Evolutionary conservation across 2,329 filamentous ascomycete genomes (phyloP), one percentile per base, ranked within the genome.

Genomic region (Curvularia hawaiiensis): DNA sequence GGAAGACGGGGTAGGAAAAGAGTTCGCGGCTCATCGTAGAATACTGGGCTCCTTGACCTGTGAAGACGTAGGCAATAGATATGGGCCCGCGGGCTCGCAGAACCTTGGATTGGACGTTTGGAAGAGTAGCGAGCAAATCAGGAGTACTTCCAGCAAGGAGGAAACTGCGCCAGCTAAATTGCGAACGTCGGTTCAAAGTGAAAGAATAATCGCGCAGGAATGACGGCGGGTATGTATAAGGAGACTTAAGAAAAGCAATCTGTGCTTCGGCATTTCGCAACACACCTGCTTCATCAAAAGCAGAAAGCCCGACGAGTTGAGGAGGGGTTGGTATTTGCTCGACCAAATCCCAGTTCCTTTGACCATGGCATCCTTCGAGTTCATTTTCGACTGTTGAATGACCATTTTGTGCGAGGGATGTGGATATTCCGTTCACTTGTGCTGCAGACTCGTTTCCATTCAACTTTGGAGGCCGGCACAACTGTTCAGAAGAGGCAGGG

Each of bases 21-120:
- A 64, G 54, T 7, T 57, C 28, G 11, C 11, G 33, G 16, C 60
- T 62, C 65, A 69, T 67, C 11, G 11, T 14, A 16, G 52, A 6
- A 62, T 62, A 70, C 30, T 69, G 66, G 10, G 67, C 68, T 26
- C 69, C 69, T 48, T 72, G 69, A 0, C 50, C 50, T 8, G 40
- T 45, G 16, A 52, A 52, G 6, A 52, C 39, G 20, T 39, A 44
- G 16, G 33, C 48, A 6, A 50, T 18, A 26, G 33, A 40, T 40
- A 40, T 31, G 7, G 33, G 22, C 20, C 48, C 48, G 9, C 48
- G 33, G 22, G 35, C 48, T 50, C 33, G 48, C 2, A 50, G 11
- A 28, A 24, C 24, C 31, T 40, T 50, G 18, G 22, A 28, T 4
- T 50, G 33, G 1, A 41, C n/a, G 4, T 20, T 40, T 18, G 33